phyloP scores from a whole-genome alignment of 2,329 filamentous ascomycete genomes.

The Fusarium xylarioides region DNA sequence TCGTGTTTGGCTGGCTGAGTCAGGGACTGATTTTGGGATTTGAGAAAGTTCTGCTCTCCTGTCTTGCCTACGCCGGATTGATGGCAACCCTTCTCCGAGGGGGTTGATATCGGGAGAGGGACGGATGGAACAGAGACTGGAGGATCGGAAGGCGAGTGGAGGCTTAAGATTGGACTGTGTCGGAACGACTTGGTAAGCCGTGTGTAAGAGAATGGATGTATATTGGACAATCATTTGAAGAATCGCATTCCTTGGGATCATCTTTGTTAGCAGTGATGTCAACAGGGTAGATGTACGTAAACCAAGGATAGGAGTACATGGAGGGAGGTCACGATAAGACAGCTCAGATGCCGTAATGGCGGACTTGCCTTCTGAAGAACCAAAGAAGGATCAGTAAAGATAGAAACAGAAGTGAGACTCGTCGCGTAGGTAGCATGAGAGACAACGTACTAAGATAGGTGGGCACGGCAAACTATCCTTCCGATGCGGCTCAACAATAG shows the following conservation, averaged over 20 bases:
- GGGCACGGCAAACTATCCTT: not conserved
- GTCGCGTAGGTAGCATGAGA: not conserved
- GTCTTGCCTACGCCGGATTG: conserved; percentile 4
- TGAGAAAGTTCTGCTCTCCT: conserved; percentile 15
- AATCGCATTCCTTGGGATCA: not conserved
- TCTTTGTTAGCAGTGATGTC: not conserved
- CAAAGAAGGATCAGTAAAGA: not conserved
- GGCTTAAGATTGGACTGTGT: not conserved
- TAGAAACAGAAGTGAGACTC: not conserved
- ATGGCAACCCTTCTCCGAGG: conserved; percentile 16
- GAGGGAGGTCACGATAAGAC: not conserved
- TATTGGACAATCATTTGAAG: not conserved
- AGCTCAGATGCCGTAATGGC: not conserved
- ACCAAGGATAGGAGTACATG: not conserved
- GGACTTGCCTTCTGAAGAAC: not conserved
- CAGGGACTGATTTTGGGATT: conserved; percentile 6
- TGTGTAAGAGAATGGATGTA: not conserved
- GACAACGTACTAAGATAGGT: not conserved
- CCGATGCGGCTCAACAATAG: not conserved
- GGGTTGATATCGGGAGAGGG: not conserved
- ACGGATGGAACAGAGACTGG: not conserved
- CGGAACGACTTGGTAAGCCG: not conserved
- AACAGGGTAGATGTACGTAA: not conserved
- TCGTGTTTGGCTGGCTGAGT: conserved; percentile 13
- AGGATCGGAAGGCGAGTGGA: not conserved